Percentiles rank a stretch among this genome's conserved stretches.
Evolutionary conservation across 2,329 filamentous ascomycete genomes (phyloP).

Genomic region (Scedosporium apiospermum): DNA sequence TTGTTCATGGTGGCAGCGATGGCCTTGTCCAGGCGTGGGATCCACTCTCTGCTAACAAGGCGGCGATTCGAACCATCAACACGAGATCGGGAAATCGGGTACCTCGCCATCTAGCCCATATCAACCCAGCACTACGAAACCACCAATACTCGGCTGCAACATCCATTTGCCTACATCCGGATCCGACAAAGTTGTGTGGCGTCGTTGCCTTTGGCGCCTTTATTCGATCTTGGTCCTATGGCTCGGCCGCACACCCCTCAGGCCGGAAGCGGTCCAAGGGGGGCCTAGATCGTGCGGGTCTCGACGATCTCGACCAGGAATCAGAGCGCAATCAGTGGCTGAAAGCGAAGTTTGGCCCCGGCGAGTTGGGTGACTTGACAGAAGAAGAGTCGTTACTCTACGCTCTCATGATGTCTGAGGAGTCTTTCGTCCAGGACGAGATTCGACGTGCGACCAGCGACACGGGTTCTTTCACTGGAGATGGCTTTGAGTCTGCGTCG

Average conservation of each 20-base stretch:
- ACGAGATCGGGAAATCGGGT: constrained; percentile 75
- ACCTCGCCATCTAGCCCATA: constrained; percentile 56
- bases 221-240: constrained; percentile 89
- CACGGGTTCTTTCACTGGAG: constrained; percentile 39
- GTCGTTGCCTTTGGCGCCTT: constrained; percentile 81
- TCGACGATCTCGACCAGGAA: constrained; percentile 76
- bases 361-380: constrained; percentile 53
- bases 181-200: constrained; percentile 75
- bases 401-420: constrained; percentile 56
- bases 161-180: constrained; percentile 77
- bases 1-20: constrained; percentile 90
- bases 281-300: constrained; percentile 55
- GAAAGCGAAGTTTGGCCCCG: constrained; percentile 75
- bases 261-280: constrained; percentile 60
- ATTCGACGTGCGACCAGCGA: constrained; percentile 41
- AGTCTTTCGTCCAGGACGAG: constrained; percentile 48
- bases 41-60: constrained; percentile 69
- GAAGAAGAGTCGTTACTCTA: constrained; percentile 58
- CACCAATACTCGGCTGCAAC: constrained; percentile 74
- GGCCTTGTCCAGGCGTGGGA: constrained; percentile 96
- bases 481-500: constrained; percentile 27
- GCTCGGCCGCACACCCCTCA: constrained; percentile 66
- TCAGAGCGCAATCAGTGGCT: constrained; percentile 64
- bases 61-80: constrained; percentile 78
- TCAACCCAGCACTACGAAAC: constrained; percentile 50